These are phyloP conservation scores for Yamadazyma nakazawae DNA, from an alignment of 805 yeast genomes.

Conservation along the genomic window DNA sequence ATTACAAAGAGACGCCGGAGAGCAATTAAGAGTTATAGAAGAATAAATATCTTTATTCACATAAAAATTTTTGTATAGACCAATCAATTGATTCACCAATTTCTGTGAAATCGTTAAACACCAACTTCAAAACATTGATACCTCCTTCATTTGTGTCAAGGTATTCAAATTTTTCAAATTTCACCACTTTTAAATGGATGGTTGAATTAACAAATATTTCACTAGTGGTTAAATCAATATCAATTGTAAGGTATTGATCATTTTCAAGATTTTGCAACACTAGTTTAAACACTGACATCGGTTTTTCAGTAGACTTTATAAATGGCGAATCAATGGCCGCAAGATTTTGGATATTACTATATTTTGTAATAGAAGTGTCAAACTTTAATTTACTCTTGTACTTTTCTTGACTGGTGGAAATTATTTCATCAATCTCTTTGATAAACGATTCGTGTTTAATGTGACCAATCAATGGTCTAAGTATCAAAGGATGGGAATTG, in stretches of 20 bases:
- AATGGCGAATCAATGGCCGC: slow-evolving; percentile 28
- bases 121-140: slow-evolving; percentile 41
- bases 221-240: slow-evolving; percentile 33
- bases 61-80: slow-evolving; percentile 39
- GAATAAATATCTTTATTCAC: slow-evolving; percentile 9
- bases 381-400: slow-evolving; percentile 12
- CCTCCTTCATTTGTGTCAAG: slow-evolving; percentile 29
- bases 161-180: slow-evolving; percentile 23
- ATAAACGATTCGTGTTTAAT: slow-evolving; percentile 51
- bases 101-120: slow-evolving; percentile 49
- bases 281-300: slow-evolving; percentile 29
- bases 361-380: slow-evolving; percentile 18
- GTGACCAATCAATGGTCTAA: slow-evolving; percentile 58
- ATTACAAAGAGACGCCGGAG: slow-evolving; percentile 26
- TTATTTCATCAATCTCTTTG: slow-evolving; percentile 23
- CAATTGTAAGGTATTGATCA: slow-evolving; percentile 21
- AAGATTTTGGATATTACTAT: slow-evolving; percentile 21
- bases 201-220: slow-evolving; percentile 41
- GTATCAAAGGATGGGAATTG: slow-evolving; percentile 44
- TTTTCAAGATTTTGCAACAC: slow-evolving; percentile 19
- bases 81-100: slow-evolving; percentile 56
- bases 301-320: slow-evolving; percentile 37
- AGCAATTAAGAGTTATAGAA: slow-evolving; percentile 30
- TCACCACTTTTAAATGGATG: slow-evolving; percentile 32
- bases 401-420: slow-evolving; percentile 20